These are phyloP conservation scores for Fusarium sp. DNA, from an alignment of 2,329 filamentous ascomycete species.

Conservation along the genomic window DNA sequence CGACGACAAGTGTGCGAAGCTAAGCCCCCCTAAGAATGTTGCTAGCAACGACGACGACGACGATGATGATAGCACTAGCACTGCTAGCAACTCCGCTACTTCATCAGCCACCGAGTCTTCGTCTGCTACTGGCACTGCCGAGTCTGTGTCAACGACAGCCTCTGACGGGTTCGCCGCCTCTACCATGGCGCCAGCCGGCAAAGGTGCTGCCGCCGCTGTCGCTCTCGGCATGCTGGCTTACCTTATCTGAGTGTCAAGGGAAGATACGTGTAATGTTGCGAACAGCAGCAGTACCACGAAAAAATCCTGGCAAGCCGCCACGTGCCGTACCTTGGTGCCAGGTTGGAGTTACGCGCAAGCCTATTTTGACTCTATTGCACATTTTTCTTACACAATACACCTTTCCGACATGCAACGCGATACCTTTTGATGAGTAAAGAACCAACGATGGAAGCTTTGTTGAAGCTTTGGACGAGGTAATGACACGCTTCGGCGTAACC, in stretches of 20 bases:
- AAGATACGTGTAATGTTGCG: slow-evolving; percentile 31
- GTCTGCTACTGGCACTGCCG: slow-evolving; percentile 37
- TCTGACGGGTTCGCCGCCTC: slow-evolving; percentile 54
- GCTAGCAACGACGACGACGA: slow-evolving; percentile 37
- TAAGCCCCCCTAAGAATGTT: slow-evolving; percentile 52
- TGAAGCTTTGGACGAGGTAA: slow-evolving; percentile 37
- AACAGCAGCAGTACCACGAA: slow-evolving; percentile 37
- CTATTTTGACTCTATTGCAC: slow-evolving; percentile 49
- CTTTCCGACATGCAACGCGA: slow-evolving; percentile 48
- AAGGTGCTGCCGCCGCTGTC: slow-evolving; percentile 61
- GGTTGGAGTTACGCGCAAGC: slow-evolving; percentile 22
- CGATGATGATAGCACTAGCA: slow-evolving; percentile 45
- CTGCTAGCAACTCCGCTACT: slow-evolving; percentile 43
- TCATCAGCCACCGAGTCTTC: slow-evolving; percentile 37
- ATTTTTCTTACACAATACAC: slow-evolving; percentile 51
- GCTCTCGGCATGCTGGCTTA: slow-evolving; percentile 67
- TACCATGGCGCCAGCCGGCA: slow-evolving; percentile 59
- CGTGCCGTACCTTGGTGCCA: slow-evolving; percentile 29
- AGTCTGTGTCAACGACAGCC: slow-evolving; percentile 52
- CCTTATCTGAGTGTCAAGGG: slow-evolving; percentile 57
- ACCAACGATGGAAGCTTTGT: slow-evolving; percentile 38
- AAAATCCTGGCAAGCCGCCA: slow-evolving; percentile 36
- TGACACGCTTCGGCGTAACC: slow-evolving; percentile 40
- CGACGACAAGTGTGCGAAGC: slow-evolving; percentile 59
- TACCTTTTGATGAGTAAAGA: slow-evolving; percentile 48